Evolutionary conservation across 192 early-diverging fungal genomes (phyloP).

Genomic region (Endogone sp.): DNA sequence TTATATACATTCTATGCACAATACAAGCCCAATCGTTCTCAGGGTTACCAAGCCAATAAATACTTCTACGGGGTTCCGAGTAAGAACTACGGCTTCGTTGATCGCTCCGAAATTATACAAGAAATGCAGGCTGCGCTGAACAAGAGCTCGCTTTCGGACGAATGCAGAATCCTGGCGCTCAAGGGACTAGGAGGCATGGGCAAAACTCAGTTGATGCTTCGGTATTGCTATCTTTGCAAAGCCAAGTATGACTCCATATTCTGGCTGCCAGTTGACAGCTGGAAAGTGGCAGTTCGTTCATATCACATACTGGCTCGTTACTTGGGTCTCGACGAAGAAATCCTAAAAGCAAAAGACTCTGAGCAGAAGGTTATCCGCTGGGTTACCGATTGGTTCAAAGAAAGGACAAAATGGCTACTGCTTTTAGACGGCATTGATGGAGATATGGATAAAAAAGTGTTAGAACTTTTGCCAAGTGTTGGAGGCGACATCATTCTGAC

Average conservation of each 20-base stretch:
- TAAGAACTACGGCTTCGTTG: background rate
- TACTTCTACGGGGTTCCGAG: background rate
- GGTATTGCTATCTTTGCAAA: background rate
- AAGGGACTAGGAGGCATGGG: background rate
- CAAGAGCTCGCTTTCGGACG: background rate
- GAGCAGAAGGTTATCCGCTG: background rate
- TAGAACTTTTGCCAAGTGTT: background rate
- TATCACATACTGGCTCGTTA: background rate
- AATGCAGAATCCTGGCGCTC: background rate
- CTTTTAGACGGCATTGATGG: background rate
- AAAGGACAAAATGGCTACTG: background rate
- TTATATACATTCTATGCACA: too few relatives aligned
- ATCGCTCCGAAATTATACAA: background rate
- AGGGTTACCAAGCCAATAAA: background rate
- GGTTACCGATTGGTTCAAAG: background rate
- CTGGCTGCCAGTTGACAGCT: background rate
- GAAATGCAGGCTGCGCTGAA: background rate
- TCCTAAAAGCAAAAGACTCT: background rate
- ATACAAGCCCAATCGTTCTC: too few relatives aligned
- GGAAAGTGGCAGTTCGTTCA: background rate
- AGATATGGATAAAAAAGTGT: background rate
- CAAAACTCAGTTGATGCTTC: background rate
- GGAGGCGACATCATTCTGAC: background rate
- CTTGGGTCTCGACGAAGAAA: background rate
- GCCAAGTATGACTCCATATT: background rate